Evolutionary conservation across 768 basidiomycete species (phyloP).

Genomic region (Suillus lakei): DNA sequence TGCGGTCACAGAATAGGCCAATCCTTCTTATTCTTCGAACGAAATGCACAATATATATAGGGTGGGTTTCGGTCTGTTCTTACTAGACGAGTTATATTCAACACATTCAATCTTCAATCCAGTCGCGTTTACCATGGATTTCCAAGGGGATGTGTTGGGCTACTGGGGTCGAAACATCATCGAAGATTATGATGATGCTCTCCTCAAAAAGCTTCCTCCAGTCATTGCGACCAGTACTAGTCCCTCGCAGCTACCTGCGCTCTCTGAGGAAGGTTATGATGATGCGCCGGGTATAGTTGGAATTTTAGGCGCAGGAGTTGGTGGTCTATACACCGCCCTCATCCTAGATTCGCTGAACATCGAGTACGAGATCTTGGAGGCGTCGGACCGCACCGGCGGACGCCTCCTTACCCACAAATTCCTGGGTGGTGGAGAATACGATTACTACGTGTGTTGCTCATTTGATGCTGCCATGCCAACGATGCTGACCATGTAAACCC

Average conservation of each 20-base stretch:
- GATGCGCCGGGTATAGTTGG: constrained; percentile 17
- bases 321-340: constrained; percentile 48
- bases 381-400: constrained; percentile 44
- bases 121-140: constrained; percentile 10
- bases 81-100: neutral
- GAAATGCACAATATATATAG: neutral
- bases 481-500: neutral
- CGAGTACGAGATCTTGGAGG: constrained; percentile 52
- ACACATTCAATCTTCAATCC: neutral
- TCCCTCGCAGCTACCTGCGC: neutral
- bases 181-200: too few relatives aligned
- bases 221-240: too few relatives aligned
- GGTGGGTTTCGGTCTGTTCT: neutral
- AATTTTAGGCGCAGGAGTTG: constrained; percentile 23
- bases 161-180: constrained; percentile 16
- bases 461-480: neutral
- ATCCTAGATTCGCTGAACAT: constrained; percentile 48
- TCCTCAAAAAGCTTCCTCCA: too few relatives aligned
- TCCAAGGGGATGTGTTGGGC: constrained; percentile 18
- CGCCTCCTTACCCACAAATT: constrained; percentile 50
- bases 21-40: neutral
- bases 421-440: constrained; percentile 27
- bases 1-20: neutral
- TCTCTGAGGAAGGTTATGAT: constrained; percentile 2
- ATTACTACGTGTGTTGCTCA: constrained; percentile 39